Percentiles rank a stretch among this genome's conserved stretches.
Conservation (phyloP, 441 rosid species). For the Croton laevigatus region DNA sequence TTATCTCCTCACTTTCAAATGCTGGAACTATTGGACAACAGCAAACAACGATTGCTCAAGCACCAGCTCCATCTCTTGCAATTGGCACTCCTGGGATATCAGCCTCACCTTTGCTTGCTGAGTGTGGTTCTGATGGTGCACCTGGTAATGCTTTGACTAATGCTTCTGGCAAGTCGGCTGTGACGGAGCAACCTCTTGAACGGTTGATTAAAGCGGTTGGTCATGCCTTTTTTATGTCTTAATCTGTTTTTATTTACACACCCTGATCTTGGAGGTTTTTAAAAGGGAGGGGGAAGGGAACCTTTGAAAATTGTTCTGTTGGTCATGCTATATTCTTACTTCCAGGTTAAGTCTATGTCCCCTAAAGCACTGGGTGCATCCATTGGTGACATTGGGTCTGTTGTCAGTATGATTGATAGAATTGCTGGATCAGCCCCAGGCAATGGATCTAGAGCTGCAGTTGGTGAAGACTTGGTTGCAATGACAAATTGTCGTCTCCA, state of each 20-base stretch:
- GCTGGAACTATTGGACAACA: constrained; percentile 59
- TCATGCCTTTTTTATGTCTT: constrained; percentile 4
- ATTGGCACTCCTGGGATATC: constrained; percentile 97
- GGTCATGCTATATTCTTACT: background rate
- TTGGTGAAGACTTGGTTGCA: constrained; percentile 93
- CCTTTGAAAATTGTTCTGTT: background rate
- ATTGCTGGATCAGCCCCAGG: constrained; percentile 92
- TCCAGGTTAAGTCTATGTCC: constrained; percentile 81
- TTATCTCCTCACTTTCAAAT: constrained; percentile 56
- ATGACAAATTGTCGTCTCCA: constrained; percentile 84
- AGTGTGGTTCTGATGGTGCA: constrained; percentile 65
- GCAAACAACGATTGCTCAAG: constrained; percentile 48
- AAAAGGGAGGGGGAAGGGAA: background rate
- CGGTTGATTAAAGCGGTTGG: constrained; percentile 82
- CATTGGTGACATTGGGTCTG: constrained; percentile 79
- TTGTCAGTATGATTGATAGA: constrained; percentile 87
- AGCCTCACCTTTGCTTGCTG: constrained; percentile 90
- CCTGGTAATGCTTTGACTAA: constrained; percentile 49
- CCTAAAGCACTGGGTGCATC: constrained; percentile 66
- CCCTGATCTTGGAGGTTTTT: background rate
- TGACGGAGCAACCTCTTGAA: constrained; percentile 79
- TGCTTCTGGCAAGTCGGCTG: constrained; percentile 56
- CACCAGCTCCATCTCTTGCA: constrained; percentile 75
- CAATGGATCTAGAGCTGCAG: constrained; percentile 92
- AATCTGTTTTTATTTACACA: background rate